Conservation (phyloP, 192 early-diverging fungal genomes). For the Backusella macrospora region DNA sequence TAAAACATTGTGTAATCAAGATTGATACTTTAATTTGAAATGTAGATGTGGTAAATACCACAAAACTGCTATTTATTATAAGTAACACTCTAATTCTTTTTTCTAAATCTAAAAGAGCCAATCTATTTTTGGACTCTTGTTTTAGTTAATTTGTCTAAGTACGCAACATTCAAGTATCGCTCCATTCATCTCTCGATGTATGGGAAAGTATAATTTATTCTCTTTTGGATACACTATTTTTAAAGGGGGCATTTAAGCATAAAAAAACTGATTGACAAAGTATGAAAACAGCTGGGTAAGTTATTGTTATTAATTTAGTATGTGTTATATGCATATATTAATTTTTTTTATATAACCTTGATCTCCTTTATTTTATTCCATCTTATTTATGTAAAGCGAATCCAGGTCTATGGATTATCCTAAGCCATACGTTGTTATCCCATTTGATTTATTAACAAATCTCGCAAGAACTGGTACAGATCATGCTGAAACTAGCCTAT, state of each 20-base stretch:
- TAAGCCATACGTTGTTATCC: conserved; percentile 93
- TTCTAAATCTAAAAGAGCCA: too few relatives aligned
- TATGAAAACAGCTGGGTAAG: conserved; percentile 68
- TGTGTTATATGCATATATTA: background rate
- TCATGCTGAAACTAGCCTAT: conserved; percentile 95
- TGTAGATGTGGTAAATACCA: too few relatives aligned
- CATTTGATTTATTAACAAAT: conserved; percentile 94
- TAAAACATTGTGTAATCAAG: too few relatives aligned
- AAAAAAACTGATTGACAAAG: conserved; percentile 77
- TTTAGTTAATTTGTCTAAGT: conserved; percentile 47
- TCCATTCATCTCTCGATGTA: conserved; percentile 85
- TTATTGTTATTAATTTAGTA: background rate
- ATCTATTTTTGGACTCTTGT: too few relatives aligned
- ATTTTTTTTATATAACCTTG: background rate
- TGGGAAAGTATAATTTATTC: conserved; percentile 85
- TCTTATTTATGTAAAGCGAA: conserved; percentile 32
- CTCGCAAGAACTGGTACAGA: conserved; percentile 91
- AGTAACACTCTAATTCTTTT: too few relatives aligned
- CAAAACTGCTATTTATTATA: too few relatives aligned
- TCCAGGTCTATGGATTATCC: conserved; percentile 92
- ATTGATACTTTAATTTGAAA: too few relatives aligned
- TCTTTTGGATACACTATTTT: conserved; percentile 84
- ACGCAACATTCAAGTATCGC: conserved; percentile 93
- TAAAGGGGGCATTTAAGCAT: conserved; percentile 96
- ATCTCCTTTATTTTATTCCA: background rate